Evolutionary conservation across 345 rosid species (phyloP).

Genomic region (Acer saccharum): DNA sequence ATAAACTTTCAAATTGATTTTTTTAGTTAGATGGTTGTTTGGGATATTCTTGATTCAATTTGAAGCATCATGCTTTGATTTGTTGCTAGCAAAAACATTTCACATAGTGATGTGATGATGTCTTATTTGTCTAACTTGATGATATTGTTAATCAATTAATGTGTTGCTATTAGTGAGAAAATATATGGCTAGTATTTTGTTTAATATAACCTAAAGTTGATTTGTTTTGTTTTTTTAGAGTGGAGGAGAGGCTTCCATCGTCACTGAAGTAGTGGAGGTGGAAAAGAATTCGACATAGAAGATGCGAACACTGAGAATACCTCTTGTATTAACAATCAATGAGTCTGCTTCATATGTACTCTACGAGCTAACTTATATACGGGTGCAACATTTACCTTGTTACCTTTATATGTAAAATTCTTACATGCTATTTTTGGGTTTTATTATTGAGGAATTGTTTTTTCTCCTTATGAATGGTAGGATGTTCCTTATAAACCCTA

Average conservation of each 20-base stretch:
- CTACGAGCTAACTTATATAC: conserved; percentile 69
- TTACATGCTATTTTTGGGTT: no score
- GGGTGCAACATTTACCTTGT: conserved; percentile 36
- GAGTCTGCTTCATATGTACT: conserved; percentile 84
- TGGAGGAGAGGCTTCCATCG: conserved; percentile 85
- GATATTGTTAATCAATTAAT: background rate
- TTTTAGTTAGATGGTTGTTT: no score
- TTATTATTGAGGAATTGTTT: background rate
- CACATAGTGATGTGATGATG: no score
- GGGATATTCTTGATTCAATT: no score
- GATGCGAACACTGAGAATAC: conserved; percentile 77
- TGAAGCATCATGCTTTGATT: background rate
- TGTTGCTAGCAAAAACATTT: background rate
- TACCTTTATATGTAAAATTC: no score
- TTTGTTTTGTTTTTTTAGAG: conserved; percentile 38
- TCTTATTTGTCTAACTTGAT: no score
- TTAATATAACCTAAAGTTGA: background rate
- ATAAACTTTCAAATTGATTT: background rate
- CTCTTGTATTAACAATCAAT: conserved; percentile 73
- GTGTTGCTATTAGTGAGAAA: background rate
- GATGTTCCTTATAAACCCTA: conserved; percentile 86
- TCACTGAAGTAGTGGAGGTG: conserved; percentile 88
- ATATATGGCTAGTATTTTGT: background rate
- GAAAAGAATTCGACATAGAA: conserved; percentile 78
- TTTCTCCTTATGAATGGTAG: conserved; percentile 24